Evolutionary conservation across 176 grass and related monocot genomes (phyloP).

Genomic region (Cymbopogon citratus): DNA sequence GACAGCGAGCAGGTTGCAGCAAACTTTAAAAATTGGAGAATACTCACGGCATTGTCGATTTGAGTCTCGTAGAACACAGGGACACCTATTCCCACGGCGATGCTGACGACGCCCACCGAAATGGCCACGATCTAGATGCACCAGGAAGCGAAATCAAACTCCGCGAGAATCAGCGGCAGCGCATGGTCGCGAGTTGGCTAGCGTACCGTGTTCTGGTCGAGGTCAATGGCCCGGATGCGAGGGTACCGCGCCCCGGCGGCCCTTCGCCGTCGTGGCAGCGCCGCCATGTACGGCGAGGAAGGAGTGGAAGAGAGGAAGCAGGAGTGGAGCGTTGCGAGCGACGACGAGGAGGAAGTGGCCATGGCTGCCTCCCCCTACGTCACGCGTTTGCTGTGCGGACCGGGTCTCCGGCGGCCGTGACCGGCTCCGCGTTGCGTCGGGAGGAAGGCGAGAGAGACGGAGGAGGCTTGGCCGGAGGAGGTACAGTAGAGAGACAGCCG

Average conservation of each 20-base stretch:
- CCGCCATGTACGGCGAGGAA: constrained; percentile 5
- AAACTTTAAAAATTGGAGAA: not conserved
- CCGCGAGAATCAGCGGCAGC: not conserved
- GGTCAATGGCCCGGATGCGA: constrained; percentile 66
- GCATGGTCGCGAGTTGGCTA: not conserved
- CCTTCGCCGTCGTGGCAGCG: constrained; percentile 1
- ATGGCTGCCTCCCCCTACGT: constrained; percentile 32
- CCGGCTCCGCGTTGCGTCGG: not conserved
- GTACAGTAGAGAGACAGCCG: not conserved
- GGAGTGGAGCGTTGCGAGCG: constrained; percentile 40
- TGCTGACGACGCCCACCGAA: constrained; percentile 77
- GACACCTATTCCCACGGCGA: constrained; percentile 79
- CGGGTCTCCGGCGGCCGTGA: not conserved
- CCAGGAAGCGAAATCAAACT: not conserved
- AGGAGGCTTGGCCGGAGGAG: not conserved
- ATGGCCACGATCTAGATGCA: constrained; percentile 68
- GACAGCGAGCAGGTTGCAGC: not conserved
- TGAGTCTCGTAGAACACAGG: constrained; percentile 93
- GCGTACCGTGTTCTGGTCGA: constrained; percentile 84
- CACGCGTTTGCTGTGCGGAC: constrained; percentile 11
- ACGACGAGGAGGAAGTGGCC: constrained; percentile 36
- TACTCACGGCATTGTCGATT: constrained; percentile 80
- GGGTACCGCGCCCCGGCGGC: constrained; percentile 27
- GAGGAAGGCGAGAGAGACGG: not conserved
- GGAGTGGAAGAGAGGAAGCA: constrained; percentile 44